These are phyloP conservation scores for Acacia confusa DNA, from an alignment of 306 rosid species.

Conservation along the genomic window DNA sequence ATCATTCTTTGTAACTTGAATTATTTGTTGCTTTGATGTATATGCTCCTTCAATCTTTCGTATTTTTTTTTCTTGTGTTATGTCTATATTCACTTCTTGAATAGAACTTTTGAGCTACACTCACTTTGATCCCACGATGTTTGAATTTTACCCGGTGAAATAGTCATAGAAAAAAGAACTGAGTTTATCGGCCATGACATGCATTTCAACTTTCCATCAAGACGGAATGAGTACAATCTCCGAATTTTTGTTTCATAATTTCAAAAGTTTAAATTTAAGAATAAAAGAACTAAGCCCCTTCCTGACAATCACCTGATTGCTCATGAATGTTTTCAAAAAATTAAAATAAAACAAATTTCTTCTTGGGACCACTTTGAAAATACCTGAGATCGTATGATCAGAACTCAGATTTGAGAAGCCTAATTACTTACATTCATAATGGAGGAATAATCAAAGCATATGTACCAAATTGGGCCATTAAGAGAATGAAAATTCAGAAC, in stretches of 20 bases:
- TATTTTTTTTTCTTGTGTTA: not conserved
- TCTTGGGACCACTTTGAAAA: not conserved
- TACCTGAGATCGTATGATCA: not conserved
- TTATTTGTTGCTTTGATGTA: no score
- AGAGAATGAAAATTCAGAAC: not conserved
- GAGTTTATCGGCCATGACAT: not conserved
- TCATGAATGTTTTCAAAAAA: not conserved
- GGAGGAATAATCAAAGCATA: not conserved
- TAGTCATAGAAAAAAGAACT: not conserved
- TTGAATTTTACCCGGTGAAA: no score
- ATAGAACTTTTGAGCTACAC: not conserved
- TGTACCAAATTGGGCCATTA: not conserved
- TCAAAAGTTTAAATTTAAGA: not conserved
- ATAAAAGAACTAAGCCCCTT: not conserved
- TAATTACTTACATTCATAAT: not conserved
- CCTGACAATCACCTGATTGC: not conserved
- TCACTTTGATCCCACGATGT: no score
- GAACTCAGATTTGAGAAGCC: not conserved
- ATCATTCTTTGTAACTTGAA: constrained; percentile 22
- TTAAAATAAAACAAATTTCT: not conserved
- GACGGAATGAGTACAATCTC: no score
- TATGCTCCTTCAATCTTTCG: not conserved
- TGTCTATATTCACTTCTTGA: not conserved
- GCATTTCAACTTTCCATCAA: not conserved
- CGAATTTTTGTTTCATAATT: no score